Evolutionary conservation across 2,329 filamentous ascomycete species (phyloP).

Genomic region (Rutstroemia sp.): DNA sequence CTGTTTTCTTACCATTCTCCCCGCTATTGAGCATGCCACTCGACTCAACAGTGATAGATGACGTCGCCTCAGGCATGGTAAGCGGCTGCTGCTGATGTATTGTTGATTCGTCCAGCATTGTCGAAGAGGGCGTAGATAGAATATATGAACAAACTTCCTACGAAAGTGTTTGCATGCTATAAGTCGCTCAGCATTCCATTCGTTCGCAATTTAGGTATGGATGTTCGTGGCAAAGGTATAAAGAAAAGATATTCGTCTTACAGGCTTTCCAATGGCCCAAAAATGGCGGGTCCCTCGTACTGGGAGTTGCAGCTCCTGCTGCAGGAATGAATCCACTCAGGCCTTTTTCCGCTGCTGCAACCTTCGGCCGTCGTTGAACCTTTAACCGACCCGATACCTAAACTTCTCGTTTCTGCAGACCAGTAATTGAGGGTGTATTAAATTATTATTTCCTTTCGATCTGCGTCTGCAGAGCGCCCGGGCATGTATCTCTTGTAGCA

Average conservation of each 20-base stretch:
- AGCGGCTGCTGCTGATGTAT: slow-evolving; percentile 20
- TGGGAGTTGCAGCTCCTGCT: slow-evolving; percentile 22
- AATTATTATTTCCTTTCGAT: background rate
- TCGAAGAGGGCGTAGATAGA: slow-evolving; percentile 13
- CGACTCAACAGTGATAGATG: slow-evolving; percentile 24
- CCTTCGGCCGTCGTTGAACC: slow-evolving; percentile 18
- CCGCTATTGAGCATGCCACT: slow-evolving; percentile 22
- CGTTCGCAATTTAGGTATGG: slow-evolving; percentile 13
- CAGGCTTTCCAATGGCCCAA: slow-evolving; percentile 22
- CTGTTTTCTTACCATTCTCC: slow-evolving; percentile 26
- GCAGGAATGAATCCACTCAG: slow-evolving; percentile 13
- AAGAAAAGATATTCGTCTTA: slow-evolving; percentile 17
- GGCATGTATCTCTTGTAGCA: background rate
- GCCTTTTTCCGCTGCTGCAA: slow-evolving; percentile 16
- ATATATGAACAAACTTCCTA: slow-evolving; percentile 16
- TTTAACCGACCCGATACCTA: slow-evolving; percentile 19
- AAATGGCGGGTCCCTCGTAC: slow-evolving; percentile 17
- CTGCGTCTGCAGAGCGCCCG: slow-evolving; percentile 1
- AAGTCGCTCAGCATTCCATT: slow-evolving; percentile 19
- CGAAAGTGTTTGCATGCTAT: slow-evolving; percentile 23
- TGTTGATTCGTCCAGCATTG: slow-evolving; percentile 24
- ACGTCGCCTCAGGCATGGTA: slow-evolving; percentile 27
- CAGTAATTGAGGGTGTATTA: slow-evolving; percentile 7
- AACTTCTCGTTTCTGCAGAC: slow-evolving; percentile 9
- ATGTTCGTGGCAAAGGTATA: slow-evolving; percentile 18